A percentile compares a stretch with the other conserved stretches of the same genome.
Evolutionary conservation across 495 filamentous ascomycete species (phyloP).

Genomic region (Schizothecium vesticola): DNA sequence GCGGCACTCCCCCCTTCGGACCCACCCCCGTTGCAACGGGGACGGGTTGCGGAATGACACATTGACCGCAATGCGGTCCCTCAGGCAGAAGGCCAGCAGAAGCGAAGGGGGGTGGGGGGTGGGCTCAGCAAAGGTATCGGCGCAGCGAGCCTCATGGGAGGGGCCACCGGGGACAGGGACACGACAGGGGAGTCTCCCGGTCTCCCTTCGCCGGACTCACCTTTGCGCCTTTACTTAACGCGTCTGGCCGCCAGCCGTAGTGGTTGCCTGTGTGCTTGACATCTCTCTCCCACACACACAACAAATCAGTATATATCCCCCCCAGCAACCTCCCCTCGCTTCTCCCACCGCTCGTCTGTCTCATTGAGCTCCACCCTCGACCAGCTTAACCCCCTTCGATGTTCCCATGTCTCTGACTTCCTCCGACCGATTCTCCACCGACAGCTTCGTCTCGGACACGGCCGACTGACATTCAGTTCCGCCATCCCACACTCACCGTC

Average conservation of each 20-base stretch:
- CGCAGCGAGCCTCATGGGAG: conserved; percentile 2
- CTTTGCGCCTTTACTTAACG: conserved; percentile 11
- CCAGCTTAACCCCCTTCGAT: conserved; percentile 16
- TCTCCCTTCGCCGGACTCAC: conserved; percentile 13
- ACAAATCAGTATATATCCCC: conserved; percentile 3
- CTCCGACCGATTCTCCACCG: conserved; percentile 26
- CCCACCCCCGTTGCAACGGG: conserved; percentile 2
- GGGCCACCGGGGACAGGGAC: background rate
- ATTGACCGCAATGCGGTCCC: background rate
- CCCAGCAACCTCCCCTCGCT: conserved; percentile 11
- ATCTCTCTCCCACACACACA: conserved; percentile 6
- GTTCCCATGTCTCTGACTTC: conserved; percentile 42
- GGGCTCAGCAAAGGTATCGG: background rate
- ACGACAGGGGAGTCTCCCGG: background rate
- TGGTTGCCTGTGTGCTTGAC: background rate
- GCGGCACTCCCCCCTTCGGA: conserved; percentile 2
- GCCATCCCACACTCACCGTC: conserved; percentile 22
- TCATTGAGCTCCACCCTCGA: background rate
- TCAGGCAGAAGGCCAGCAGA: background rate
- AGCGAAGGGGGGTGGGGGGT: background rate
- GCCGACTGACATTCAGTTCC: conserved; percentile 33
- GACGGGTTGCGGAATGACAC: background rate
- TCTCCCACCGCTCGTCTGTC: background rate
- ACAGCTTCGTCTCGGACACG: conserved; percentile 37
- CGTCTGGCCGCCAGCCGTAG: conserved; percentile 3